Base-by-base conservation (phyloP, 192 early-diverging fungal species). In the Linnemannia elongata region DNA sequence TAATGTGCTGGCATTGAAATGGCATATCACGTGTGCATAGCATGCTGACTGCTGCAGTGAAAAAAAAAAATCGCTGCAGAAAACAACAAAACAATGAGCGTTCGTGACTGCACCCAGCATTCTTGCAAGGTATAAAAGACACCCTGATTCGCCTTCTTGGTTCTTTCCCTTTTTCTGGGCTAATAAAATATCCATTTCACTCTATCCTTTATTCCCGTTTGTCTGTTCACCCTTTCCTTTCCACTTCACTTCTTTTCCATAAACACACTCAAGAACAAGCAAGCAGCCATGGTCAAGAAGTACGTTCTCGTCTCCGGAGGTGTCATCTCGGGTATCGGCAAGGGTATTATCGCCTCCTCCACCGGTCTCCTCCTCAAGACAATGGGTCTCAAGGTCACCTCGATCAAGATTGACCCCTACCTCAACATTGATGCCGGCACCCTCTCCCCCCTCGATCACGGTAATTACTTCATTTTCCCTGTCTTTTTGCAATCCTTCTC, bases 351-450 rank as follows among this genome's bases (percentile, higher is more conserved):
- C 90, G 98, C 98, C 41, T 99, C 98, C 69, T 98, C 97, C 42
- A 98, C 97, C 9, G 98, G 98, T 72, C 93, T 98, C 57, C 90
- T 99, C 63, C 93, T 99, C 79, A 97, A 98, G 90, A 96, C 97
- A 4, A 90, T 95, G 55, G 98, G 97, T 33, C 92, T 99, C 76
- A 92, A 91, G 52, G 98, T 99, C 41, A 99, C 98, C 72, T 95
- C 98, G 76, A 99, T 99, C 93, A 99, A 99, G 89, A 99, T 99
- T 88, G 98, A 99, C 85, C 98, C 98, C 41, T 99, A 99, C 91
- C 93, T 99, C 73, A 99, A 99, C 93, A 98, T 99, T 82, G 98
- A 99, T 87, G 98, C 98, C 75, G 98, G 98, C 82, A 96, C 97
- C 33, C 93, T 99, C 92, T 97, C 93, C 80, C 98, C 98, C 33